A percentile compares a stretch with the other conserved stretches of the same genome.
Evolutionary conservation across 1,284 basidiomycete species (phyloP).

Genomic region (Fistulina hepatica): DNA sequence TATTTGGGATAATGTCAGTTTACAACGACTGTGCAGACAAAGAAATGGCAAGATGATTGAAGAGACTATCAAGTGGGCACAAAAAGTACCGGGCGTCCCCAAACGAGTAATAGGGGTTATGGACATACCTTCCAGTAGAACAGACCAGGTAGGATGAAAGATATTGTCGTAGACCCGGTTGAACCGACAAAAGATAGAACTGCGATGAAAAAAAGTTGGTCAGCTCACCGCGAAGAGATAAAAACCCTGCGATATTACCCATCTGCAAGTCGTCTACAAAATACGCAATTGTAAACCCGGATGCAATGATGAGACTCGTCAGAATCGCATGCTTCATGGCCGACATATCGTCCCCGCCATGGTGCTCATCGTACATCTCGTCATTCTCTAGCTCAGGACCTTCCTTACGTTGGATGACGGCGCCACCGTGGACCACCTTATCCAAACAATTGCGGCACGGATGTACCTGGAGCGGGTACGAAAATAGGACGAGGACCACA

Average conservation of each 20-base stretch:
- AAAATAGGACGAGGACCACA: constrained; percentile 81
- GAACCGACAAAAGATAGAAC: constrained; percentile 95
- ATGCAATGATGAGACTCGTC: constrained; percentile 61
- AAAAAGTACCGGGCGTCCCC: too few species aligned
- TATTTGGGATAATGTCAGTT: constrained; percentile 27
- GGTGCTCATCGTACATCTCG: constrained; percentile 37
- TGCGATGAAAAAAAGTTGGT: too few species aligned
- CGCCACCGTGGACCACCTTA: constrained; percentile 62
- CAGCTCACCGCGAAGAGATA: too few species aligned
- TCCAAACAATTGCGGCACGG: constrained; percentile 91
- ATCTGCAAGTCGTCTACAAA: constrained; percentile 76
- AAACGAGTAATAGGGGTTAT: too few species aligned
- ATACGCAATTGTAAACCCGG: constrained; percentile 72
- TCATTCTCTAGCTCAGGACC: constrained; percentile 37
- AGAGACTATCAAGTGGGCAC: too few species aligned
- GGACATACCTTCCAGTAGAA: constrained; percentile 72
- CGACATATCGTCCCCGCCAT: constrained; percentile 55
- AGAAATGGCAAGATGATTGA: too few species aligned
- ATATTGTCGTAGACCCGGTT: constrained; percentile 94
- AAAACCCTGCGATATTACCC: constrained; percentile 41
- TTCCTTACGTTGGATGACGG: constrained; percentile 17
- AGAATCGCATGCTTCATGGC: constrained; percentile 63
- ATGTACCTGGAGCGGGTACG: constrained; percentile 88
- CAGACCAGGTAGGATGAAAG: constrained; percentile 90
- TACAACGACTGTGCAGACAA: constrained; percentile 6